These are phyloP conservation scores for Puccinia brachypodii DNA, from an alignment of 1,284 basidiomycete genomes.

Conservation along the genomic window DNA sequence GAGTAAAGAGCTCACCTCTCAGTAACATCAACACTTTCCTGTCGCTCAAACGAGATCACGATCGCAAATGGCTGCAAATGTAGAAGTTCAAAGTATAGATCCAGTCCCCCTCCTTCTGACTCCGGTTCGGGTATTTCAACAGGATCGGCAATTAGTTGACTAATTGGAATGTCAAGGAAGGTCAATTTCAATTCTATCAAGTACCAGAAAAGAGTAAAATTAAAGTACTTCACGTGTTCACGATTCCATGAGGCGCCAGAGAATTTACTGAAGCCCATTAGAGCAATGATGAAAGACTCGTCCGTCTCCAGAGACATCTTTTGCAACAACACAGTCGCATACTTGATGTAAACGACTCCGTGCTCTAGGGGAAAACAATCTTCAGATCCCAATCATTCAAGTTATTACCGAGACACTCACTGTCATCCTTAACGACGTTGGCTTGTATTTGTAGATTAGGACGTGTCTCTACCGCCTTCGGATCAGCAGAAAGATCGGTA, in stretches of 20 bases:
- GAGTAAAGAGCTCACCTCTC: constrained; percentile 70
- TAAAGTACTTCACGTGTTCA: constrained; percentile 57
- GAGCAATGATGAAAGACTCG: constrained; percentile 90
- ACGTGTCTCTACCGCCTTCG: constrained; percentile 71
- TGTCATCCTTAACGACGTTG: constrained; percentile 88
- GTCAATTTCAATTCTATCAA: not conserved
- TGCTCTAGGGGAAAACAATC: constrained; percentile 65
- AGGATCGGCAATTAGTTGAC: constrained; percentile 73
- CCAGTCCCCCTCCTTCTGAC: constrained; percentile 65
- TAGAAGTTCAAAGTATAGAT: constrained; percentile 95
- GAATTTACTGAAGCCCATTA: constrained; percentile 89
- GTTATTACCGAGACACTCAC: constrained; percentile 59
- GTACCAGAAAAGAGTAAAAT: not conserved
- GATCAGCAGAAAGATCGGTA: constrained; percentile 81
- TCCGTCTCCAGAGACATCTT: constrained; percentile 93
- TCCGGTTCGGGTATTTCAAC: constrained; percentile 78
- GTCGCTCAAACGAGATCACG: constrained; percentile 94
- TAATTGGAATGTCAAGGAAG: constrained; percentile 55
- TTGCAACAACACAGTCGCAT: constrained; percentile 90
- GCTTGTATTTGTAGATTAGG: constrained; percentile 88
- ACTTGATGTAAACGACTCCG: constrained; percentile 95
- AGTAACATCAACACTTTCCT: constrained; percentile 86
- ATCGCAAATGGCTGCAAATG: constrained; percentile 93
- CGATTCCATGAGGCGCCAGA: constrained; percentile 86
- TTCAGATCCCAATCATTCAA: not conserved